These are phyloP conservation scores for Phytophthora chlamydospora DNA, from an alignment of 352 stramenopile species.

Conservation along the genomic window DNA sequence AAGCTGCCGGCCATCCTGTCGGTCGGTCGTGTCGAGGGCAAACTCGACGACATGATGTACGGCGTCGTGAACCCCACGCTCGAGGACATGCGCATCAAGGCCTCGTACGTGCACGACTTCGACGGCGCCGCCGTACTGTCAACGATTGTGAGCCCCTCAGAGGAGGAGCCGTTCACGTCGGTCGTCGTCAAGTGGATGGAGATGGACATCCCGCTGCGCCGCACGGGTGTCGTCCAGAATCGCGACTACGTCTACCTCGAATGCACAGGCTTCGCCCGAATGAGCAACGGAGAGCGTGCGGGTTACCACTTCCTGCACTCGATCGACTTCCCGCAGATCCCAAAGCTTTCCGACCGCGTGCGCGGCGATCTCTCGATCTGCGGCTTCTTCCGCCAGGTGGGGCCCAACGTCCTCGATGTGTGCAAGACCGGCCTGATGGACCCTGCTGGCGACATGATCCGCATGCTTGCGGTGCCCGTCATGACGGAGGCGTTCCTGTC, in stretches of 20 bases:
- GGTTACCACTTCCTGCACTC: conserved; percentile 72
- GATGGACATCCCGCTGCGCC: conserved; percentile 39
- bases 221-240: conserved; percentile 47
- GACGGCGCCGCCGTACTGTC: conserved; percentile 33
- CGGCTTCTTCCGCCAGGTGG: conserved; percentile 54
- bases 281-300: conserved; percentile 51
- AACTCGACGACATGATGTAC: conserved; percentile 48
- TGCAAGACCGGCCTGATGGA: conserved; percentile 48
- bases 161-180: conserved; percentile 30
- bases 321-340: conserved; percentile 52
- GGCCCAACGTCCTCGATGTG: conserved; percentile 49
- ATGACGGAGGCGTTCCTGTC: conserved; percentile 47
- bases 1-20: conserved; percentile 36
- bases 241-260: conserved; percentile 68
- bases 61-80: conserved; percentile 38
- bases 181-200: conserved; percentile 49
- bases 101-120: conserved; percentile 40
- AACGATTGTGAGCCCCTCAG: conserved; percentile 32
- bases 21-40: conserved; percentile 34
- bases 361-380: conserved; percentile 56
- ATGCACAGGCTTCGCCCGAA: conserved; percentile 43
- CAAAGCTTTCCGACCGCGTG: conserved; percentile 36
- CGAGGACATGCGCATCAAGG: conserved; percentile 41
- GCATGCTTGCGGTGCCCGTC: conserved; percentile 39
- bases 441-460: conserved; percentile 43